These are phyloP conservation scores for Striga asiatica DNA, from an alignment of 257 asterid genomes.

Conservation along the genomic window DNA sequence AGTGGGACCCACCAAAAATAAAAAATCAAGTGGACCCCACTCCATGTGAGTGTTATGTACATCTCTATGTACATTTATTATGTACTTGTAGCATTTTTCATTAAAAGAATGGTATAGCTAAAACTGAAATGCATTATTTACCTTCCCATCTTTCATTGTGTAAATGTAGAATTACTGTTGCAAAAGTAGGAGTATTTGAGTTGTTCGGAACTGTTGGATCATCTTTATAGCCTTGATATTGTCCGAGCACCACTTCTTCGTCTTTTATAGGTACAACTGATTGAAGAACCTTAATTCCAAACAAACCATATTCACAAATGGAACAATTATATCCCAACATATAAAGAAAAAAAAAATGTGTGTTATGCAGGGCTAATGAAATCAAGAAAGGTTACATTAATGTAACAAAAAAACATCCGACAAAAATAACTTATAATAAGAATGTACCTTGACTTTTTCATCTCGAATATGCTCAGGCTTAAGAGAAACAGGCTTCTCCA, in stretches of 20 bases:
- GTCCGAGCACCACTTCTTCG: constrained; percentile 94
- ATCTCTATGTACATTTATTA: too few species aligned
- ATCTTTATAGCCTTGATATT: constrained; percentile 85
- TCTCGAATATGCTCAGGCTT: constrained; percentile 85
- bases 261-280: constrained; percentile 81
- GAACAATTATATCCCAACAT: constrained; percentile 7
- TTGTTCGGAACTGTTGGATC: constrained; percentile 89
- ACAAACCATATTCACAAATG: constrained; percentile 15
- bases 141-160: constrained; percentile 99
- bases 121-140: constrained; percentile 17
- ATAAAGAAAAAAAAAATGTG: too few species aligned
- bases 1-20: too few species aligned
- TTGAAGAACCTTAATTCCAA: constrained; percentile 69
- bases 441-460: constrained; percentile 97
- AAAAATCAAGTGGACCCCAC: too few species aligned
- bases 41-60: too few species aligned
- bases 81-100: too few species aligned
- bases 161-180: constrained; percentile 52
- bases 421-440: too few species aligned
- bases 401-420: too few species aligned
- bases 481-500: constrained; percentile 86
- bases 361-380: too few species aligned
- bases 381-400: too few species aligned
- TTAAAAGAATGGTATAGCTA: too few species aligned
- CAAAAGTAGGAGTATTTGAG: constrained; percentile 90